Evolutionary conservation across 805 yeast species (phyloP).

Genomic region (Ogataea siamensis): DNA sequence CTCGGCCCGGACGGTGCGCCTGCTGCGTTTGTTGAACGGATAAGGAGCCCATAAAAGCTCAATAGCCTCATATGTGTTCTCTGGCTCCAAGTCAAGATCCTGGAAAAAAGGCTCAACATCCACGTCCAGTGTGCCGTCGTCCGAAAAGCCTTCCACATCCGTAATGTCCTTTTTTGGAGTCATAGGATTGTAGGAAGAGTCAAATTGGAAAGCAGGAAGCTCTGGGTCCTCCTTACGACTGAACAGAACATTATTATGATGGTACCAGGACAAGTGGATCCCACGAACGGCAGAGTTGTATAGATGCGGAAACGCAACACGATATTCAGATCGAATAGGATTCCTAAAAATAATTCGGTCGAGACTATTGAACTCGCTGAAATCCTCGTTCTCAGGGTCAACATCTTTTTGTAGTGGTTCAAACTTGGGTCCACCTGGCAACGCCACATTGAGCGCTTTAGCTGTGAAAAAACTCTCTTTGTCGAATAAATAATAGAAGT

Average conservation of each 20-base stretch:
- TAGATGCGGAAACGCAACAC: conserved; percentile 81
- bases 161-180: conserved; percentile 26
- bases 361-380: conserved; percentile 84
- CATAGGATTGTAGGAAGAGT: conserved; percentile 57
- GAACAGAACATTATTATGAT: conserved; percentile 56
- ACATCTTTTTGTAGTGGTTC: conserved; percentile 76
- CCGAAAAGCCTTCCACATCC: conserved; percentile 29
- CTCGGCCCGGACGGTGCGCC: conserved; percentile 74
- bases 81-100: conserved; percentile 44
- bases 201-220: conserved; percentile 55
- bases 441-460: conserved; percentile 78
- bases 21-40: conserved; percentile 79
- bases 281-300: conserved; percentile 75
- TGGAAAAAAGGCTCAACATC: conserved; percentile 52
- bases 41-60: conserved; percentile 76
- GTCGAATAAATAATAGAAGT: conserved; percentile 71
- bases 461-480: conserved; percentile 82
- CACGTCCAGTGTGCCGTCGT: conserved; percentile 39
- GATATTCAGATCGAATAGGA: conserved; percentile 77
- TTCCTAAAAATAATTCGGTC: conserved; percentile 82
- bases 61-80: conserved; percentile 55
- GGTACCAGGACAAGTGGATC: conserved; percentile 61
- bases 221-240: conserved; percentile 48
- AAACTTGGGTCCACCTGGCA: conserved; percentile 96
- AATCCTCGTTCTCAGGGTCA: conserved; percentile 67